A percentile compares a stretch with the other conserved stretches of the same genome.
Conservation (phyloP, 257 asterid genomes). For the Echites panduratus region DNA sequence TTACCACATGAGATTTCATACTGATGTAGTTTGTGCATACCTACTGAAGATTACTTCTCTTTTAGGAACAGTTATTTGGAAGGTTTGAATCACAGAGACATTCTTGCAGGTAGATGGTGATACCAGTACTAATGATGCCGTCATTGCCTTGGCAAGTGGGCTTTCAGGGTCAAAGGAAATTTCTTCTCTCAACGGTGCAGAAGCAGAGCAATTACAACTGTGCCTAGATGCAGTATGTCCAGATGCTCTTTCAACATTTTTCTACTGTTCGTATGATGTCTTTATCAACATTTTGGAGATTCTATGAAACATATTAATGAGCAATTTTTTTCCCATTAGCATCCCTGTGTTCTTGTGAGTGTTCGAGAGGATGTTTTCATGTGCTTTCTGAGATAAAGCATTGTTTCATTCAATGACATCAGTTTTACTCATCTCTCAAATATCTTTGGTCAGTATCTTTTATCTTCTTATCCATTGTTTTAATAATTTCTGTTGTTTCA, state of each 20-base stretch:
- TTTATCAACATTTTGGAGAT: neutral
- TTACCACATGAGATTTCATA: neutral
- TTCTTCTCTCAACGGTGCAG: constrained; percentile 59
- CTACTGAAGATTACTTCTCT: neutral
- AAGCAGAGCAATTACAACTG: constrained; percentile 71
- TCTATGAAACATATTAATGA: neutral
- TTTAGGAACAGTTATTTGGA: neutral
- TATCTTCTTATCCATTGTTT: neutral
- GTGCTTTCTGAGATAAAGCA: neutral
- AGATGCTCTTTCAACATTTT: constrained; percentile 1
- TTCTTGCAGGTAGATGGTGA: constrained; percentile 87
- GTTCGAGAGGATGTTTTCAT: neutral
- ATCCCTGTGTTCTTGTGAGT: neutral
- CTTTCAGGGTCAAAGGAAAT: constrained; percentile 77
- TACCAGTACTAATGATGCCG: constrained; percentile 95
- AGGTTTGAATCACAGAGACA: constrained; percentile 13
- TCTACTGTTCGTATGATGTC: neutral
- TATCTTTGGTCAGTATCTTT: neutral
- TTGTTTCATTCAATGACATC: neutral
- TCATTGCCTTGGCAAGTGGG: constrained; percentile 97
- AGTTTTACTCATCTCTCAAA: neutral
- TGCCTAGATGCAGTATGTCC: constrained; percentile 90
- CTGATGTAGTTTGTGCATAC: neutral
- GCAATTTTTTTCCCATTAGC: neutral
- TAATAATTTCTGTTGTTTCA: neutral